phyloP scores from a whole-genome alignment of 345 rosid genomes.

The Durio zibethinus region DNA sequence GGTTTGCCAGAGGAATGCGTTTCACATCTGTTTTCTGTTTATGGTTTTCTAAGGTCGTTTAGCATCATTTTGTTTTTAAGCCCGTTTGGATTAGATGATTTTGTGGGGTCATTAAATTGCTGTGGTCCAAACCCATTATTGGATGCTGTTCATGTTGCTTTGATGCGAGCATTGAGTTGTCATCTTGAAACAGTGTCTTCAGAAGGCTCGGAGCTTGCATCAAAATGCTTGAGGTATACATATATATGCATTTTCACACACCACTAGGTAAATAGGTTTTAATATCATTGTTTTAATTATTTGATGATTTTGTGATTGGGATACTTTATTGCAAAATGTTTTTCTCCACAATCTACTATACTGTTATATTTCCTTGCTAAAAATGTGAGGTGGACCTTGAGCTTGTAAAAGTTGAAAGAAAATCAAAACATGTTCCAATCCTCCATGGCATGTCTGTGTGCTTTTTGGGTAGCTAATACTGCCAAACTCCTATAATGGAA shows the following conservation, averaged over 20 bases:
- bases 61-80: constrained; percentile 63
- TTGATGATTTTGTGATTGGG: neutral
- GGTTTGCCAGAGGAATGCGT: constrained; percentile 77
- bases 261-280: neutral
- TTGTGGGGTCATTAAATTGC: constrained; percentile 84
- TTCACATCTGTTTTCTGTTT: constrained; percentile 71
- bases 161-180: constrained; percentile 62
- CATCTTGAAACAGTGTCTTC: constrained; percentile 66
- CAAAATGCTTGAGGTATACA: constrained; percentile 73
- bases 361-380: neutral
- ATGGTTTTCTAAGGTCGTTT: constrained; percentile 78
- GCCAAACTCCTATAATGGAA: neutral
- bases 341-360: neutral
- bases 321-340: neutral
- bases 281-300: neutral
- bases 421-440: neutral
- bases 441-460: neutral
- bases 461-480: neutral
- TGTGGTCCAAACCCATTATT: constrained; percentile 58
- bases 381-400: neutral
- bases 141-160: constrained; percentile 78
- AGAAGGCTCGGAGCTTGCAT: constrained; percentile 69
- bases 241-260: constrained; percentile 10
- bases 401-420: neutral
- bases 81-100: constrained; percentile 85